Base-by-base conservation (phyloP, 2,329 filamentous ascomycete species). In the Paecilomyces dactylethromorphus region DNA sequence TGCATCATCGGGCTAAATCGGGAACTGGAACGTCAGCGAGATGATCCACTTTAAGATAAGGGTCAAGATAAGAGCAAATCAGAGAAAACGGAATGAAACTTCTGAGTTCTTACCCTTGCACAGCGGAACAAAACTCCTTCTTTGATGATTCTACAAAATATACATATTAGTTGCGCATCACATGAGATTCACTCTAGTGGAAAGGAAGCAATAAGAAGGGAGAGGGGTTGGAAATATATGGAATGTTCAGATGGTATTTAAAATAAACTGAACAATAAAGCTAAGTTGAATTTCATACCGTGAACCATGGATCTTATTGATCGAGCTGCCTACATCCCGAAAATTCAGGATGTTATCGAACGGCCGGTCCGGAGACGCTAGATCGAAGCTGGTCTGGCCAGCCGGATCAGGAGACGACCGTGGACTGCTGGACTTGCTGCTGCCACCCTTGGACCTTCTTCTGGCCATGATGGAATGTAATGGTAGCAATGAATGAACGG, bases 271-370 rank as follows among this genome's bases (percentile, higher is more conserved):
- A n/a, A 33, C 13, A 15, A 3, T 33, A 10, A 18, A 45, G 3
- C 21, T 5, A 18, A 18, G 18, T 45, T 39, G 39, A 18, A n/a
- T 1, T 15, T 62, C 76, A 64, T 76, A 86, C 86, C 79, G 82
- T 62, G 77, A 76, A 24, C 81, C 81, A 3, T 84, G 72, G 61
- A 82, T 82, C 26, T 74, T 68, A 66, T 92, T 92, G 64, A 91
- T 79, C 0, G 84, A 86, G 62, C 79, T 77, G 49, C 87, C 89
- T 51, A 92, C 86, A 78, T 93, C 90, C 59, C 90, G 85, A 69
- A 92, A 91, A 72, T 93, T 93, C 66, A 87, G 76, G 55, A 92
- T 80, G 56, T 81, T 82, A 59, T 86, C 79, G 64, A 88, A 77
- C 0, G 69, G 68, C 5, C 71, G 68, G 57, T 72, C 69, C 33